Conservation (phyloP, 192 early-diverging fungal species). For the Rhizophagus prolifer region DNA sequence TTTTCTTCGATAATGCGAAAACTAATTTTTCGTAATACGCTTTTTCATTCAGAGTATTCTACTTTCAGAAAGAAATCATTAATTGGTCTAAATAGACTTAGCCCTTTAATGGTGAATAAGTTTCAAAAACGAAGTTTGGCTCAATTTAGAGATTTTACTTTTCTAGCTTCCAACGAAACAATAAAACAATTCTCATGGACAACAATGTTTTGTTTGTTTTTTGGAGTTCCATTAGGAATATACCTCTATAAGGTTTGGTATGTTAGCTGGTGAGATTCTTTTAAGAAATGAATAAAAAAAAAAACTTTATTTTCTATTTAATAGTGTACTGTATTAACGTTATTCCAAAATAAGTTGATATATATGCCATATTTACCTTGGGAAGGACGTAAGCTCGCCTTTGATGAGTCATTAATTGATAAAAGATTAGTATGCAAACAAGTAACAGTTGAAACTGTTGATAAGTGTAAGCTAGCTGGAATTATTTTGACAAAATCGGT, state of each 20-base stretch:
- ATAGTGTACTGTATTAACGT: constrained; percentile 40
- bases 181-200: neutral
- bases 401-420: neutral
- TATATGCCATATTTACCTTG: constrained; percentile 42
- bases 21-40: neutral
- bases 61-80: neutral
- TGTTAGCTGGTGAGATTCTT: neutral
- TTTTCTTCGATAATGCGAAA: neutral
- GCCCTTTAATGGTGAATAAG: neutral
- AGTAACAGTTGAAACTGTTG: constrained; percentile 14
- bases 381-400: constrained; percentile 32
- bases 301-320: neutral
- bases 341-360: constrained; percentile 47
- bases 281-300: neutral
- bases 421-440: constrained; percentile 12
- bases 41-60: neutral
- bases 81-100: neutral
- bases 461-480: constrained; percentile 13
- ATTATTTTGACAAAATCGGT: constrained; percentile 20
- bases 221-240: constrained; percentile 33
- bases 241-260: constrained; percentile 33
- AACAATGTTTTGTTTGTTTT: neutral
- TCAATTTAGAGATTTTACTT: neutral
- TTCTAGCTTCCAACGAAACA: neutral
- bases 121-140: neutral